Evolutionary conservation across 2,329 filamentous ascomycete species (phyloP), one percentile per base, ranked within the genome.

Genomic region (Paracamarosporium sp.): DNA sequence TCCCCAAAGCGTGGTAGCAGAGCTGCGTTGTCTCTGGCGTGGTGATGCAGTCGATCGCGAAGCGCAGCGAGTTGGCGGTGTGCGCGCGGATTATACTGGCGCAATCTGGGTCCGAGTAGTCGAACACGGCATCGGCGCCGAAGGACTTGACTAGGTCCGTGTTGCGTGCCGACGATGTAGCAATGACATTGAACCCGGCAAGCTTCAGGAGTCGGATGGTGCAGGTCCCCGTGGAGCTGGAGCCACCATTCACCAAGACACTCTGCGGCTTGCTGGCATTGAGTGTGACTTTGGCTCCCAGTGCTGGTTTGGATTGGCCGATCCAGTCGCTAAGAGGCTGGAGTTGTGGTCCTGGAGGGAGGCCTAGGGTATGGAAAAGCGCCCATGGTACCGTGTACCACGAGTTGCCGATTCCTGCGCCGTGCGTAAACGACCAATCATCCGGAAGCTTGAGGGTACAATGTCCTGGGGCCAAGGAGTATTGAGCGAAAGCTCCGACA

Each of bases 21-120:
- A 69, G 33, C 33, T 57, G 44, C 12, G 55, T 62, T 5, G 57
- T 57, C 15, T 56, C 55, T 33, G 40, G 52, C 52, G 45, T 61
- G 28, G 78, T 70, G 50, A 84, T 79, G 56, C 79, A 82, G 68
- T 85, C 82, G 25, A 83, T 71, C 15, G 71, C 79, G 50, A 78
- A 70, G 13, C 59, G 61, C 1, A 84, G 71, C 31, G 59, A 61
- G 65, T 80, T 76, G 2, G 72, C 63, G 2, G 80, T 81, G 63
- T 73, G 71, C n/a, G 69, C 66, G 28, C 75, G 71, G 66, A 85
- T 84, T 38, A 81, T 74, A 31, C 68, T 64, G 1, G 73, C 73
- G 46, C 71, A 76, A 15, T 72, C 74, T 0, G 78, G 72, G 24
- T 73, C 73, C 17, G 71, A 71, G 74, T 85, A 85, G 68, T 84